Percentiles rank a stretch among this genome's conserved stretches.
These are phyloP conservation scores for Endoconidiophora polonica DNA, from an alignment of 2,329 filamentous ascomycete genomes.

Conservation along the genomic window DNA sequence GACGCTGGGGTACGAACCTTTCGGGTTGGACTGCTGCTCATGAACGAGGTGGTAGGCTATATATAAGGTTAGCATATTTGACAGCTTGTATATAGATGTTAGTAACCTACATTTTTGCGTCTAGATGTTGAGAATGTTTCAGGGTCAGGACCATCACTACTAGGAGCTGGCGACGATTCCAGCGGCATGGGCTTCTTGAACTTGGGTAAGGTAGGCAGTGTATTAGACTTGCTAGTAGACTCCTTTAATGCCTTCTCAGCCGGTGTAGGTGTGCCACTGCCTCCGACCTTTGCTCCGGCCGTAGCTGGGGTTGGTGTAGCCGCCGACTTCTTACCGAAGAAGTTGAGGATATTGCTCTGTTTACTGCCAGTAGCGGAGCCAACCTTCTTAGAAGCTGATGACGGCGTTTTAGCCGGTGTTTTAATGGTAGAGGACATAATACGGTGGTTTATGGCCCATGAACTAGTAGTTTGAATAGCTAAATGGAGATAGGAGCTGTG, in stretches of 20 bases:
- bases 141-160: slow-evolving; percentile 57
- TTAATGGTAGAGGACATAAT: slow-evolving; percentile 3
- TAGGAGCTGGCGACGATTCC: slow-evolving; percentile 49
- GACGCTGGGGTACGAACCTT: slow-evolving; percentile 37
- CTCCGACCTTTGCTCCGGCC: slow-evolving; percentile 20
- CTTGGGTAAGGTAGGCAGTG: slow-evolving; percentile 19
- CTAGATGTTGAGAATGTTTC: slow-evolving; percentile 32
- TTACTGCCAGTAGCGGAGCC: slow-evolving; percentile 18
- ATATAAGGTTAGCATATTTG: too few species aligned
- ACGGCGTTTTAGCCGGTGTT: slow-evolving; percentile 20
- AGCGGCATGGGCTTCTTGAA: slow-evolving; percentile 24
- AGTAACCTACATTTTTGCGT: slow-evolving; percentile 38
- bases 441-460: not conserved
- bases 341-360: slow-evolving; percentile 28
- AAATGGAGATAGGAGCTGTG: too few species aligned
- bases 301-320: slow-evolving; percentile 20
- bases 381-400: slow-evolving; percentile 16
- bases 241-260: slow-evolving; percentile 20
- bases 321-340: slow-evolving; percentile 24
- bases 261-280: slow-evolving; percentile 19
- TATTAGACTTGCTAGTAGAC: slow-evolving; percentile 25
- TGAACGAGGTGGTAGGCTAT: slow-evolving; percentile 22
- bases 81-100: slow-evolving; percentile 15
- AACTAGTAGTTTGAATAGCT: too few species aligned
- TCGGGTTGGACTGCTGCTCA: slow-evolving; percentile 57